phyloP scores from a whole-genome alignment of 192 early-diverging fungal species.

The Backusella australiensis region DNA sequence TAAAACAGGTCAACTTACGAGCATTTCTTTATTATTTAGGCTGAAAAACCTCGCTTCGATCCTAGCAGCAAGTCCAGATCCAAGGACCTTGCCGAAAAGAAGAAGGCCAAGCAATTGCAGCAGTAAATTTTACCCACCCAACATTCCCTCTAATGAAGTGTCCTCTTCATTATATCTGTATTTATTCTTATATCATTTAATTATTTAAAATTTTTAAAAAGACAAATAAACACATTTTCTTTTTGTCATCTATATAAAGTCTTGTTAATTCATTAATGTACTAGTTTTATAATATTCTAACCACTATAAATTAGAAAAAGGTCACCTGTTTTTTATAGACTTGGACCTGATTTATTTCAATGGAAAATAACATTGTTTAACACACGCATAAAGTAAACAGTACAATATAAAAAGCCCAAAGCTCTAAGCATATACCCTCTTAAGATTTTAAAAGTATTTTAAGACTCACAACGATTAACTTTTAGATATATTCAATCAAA shows the following conservation, averaged over 20 bases:
- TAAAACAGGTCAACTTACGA: not conserved
- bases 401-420: too few species aligned
- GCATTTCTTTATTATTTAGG: not conserved
- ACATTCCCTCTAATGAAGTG: not conserved
- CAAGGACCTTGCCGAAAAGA: not conserved
- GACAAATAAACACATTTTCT: not conserved
- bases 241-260: too few species aligned
- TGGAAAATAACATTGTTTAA: too few species aligned
- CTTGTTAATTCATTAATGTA: not conserved
- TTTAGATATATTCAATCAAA: too few species aligned
- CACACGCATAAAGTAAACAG: too few species aligned
- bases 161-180: not conserved
- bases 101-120: not conserved
- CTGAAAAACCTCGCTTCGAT: slow-evolving; percentile 21
- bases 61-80: slow-evolving; percentile 26
- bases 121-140: not conserved
- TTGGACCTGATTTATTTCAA: too few species aligned
- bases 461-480: too few species aligned
- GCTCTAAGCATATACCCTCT: too few species aligned
- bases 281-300: not conserved
- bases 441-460: too few species aligned
- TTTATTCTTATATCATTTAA: not conserved
- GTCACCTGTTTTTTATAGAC: too few species aligned
- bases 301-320: not conserved
- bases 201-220: not conserved